Evolutionary conservation across 2,329 filamentous ascomycete species (phyloP).

Genomic region (Apiospora aurea): DNA sequence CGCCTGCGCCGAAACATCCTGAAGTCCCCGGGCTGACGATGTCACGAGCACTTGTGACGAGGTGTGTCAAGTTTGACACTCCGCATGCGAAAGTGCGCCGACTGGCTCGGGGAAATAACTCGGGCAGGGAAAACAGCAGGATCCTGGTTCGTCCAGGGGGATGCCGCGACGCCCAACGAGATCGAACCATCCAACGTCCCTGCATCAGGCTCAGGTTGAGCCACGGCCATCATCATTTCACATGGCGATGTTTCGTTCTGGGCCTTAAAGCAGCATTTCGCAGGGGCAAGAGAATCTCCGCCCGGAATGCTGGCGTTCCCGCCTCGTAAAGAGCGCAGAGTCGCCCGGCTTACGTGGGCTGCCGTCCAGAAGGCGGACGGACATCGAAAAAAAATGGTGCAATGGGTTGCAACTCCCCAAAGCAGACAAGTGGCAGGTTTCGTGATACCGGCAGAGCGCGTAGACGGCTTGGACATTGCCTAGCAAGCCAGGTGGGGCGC

Average conservation of each 20-base stretch:
- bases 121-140: not conserved
- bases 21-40: constrained; percentile 21
- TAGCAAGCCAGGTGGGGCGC: not conserved
- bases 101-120: constrained; percentile 8
- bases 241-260: not conserved
- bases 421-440: constrained; percentile 5
- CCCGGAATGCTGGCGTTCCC: not conserved
- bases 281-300: not conserved
- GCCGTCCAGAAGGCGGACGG: not conserved
- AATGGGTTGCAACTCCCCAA: constrained; percentile 19
- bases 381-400: not conserved
- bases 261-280: constrained; percentile 15
- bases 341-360: not conserved
- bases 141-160: constrained; percentile 1
- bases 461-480: not conserved
- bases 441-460: constrained; percentile 10
- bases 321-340: not conserved
- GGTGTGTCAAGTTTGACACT: not conserved
- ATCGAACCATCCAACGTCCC: constrained; percentile 7
- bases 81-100: constrained; percentile 23
- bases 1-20: constrained; percentile 24
- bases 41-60: constrained; percentile 9
- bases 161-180: constrained; percentile 15
- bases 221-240: not conserved
- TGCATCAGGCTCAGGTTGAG: constrained; percentile 7